Percentiles rank a stretch among this genome's conserved stretches.
These are phyloP conservation scores for Beauveria rudraprayagi DNA, from an alignment of 2,329 filamentous ascomycete species.

Conservation along the genomic window DNA sequence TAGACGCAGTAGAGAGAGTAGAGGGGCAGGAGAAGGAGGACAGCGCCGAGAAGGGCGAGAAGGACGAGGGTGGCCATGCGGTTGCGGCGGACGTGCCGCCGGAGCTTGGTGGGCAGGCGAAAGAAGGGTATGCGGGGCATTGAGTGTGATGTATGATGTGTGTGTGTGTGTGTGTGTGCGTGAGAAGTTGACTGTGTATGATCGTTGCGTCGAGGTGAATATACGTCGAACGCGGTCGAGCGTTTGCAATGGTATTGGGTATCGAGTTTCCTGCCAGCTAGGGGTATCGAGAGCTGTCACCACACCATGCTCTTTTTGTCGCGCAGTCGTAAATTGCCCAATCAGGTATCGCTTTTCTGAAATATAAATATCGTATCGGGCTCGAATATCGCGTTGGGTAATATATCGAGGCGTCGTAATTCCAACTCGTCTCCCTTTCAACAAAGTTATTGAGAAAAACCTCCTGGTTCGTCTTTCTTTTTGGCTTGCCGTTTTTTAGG, in stretches of 20 bases:
- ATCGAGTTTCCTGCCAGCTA: background rate
- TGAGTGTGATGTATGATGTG: too few relatives aligned
- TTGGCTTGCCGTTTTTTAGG: background rate
- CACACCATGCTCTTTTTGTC: background rate
- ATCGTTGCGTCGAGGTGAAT: too few relatives aligned
- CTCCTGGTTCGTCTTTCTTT: background rate
- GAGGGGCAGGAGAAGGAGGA: slow-evolving; percentile 32
- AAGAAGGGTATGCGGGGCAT: slow-evolving; percentile 40
- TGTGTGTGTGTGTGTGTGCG: background rate
- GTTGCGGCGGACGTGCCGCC: slow-evolving; percentile 49
- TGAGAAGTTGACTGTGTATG: background rate
- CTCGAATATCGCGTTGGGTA: background rate
- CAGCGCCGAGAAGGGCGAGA: slow-evolving; percentile 29
- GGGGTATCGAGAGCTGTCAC: background rate
- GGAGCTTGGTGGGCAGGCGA: slow-evolving; percentile 47
- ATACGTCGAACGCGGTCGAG: too few relatives aligned
- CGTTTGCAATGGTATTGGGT: too few relatives aligned
- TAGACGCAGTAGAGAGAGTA: slow-evolving; percentile 62
- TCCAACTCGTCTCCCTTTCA: background rate
- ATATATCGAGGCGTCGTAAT: background rate
- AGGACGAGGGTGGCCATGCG: slow-evolving; percentile 47
- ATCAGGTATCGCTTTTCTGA: background rate
- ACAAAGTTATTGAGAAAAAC: background rate
- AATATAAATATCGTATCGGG: background rate
- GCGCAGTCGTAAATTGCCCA: background rate